Evolutionary conservation across 2,329 filamentous ascomycete genomes (phyloP).

Genomic region (Sporothrix mexicana): DNA sequence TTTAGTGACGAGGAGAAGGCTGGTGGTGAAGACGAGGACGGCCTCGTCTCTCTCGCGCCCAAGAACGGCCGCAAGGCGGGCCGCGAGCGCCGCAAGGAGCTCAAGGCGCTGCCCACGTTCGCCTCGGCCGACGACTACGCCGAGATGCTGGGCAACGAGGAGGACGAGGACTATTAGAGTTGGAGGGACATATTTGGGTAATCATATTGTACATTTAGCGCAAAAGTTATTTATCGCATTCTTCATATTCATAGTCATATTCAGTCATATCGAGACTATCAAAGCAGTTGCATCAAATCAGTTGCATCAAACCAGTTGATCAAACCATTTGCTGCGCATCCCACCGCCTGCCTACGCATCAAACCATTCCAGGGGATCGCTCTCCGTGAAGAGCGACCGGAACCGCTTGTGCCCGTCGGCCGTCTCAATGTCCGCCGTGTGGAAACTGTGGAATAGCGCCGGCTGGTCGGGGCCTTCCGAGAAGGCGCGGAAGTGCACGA

Average conservation of each 20-base stretch:
- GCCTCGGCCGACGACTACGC: constrained; percentile 94
- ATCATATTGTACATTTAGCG: neutral
- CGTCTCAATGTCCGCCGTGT: constrained; percentile 51
- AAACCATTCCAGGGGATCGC: constrained; percentile 61
- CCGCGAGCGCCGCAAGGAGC: constrained; percentile 75
- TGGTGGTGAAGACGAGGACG: constrained; percentile 49
- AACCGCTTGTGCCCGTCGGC: constrained; percentile 51
- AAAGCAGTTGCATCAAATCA: no score
- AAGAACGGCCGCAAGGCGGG: constrained; percentile 45
- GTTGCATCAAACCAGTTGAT: no score
- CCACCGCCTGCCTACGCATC: constrained; percentile 47
- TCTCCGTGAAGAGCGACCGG: constrained; percentile 53
- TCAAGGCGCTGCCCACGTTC: constrained; percentile 90
- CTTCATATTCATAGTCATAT: no score
- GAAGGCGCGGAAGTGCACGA: constrained; percentile 57
- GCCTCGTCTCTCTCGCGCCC: constrained; percentile 32
- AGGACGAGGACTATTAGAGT: constrained; percentile 51
- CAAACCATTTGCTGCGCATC: no score
- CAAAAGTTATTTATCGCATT: neutral
- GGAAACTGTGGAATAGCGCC: constrained; percentile 54
- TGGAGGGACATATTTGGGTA: neutral
- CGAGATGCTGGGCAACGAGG: constrained; percentile 76
- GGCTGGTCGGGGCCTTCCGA: constrained; percentile 50
- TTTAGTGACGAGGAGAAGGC: constrained; percentile 51
- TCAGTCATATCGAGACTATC: no score